A percentile compares a stretch with the other conserved stretches of the same genome.
Conservation (phyloP, 2,329 filamentous ascomycete species). For the Neocatenulostroma microsporum region DNA sequence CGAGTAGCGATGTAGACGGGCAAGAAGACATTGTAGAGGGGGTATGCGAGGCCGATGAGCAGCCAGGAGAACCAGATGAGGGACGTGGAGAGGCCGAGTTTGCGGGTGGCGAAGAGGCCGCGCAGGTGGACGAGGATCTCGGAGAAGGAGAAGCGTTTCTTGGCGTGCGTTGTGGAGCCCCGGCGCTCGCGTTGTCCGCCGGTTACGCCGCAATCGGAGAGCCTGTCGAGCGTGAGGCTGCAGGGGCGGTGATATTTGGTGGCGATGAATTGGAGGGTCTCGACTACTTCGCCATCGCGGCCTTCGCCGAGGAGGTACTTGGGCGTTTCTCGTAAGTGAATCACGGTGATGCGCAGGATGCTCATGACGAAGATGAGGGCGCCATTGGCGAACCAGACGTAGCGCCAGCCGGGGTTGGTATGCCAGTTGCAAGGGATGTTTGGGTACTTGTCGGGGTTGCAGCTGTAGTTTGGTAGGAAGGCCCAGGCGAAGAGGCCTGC, state of each 20-base stretch:
- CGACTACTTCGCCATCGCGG: conserved; percentile 45
- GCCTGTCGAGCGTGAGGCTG: conserved; percentile 43
- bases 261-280: conserved; percentile 44
- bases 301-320: conserved; percentile 51
- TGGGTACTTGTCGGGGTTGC: conserved; percentile 31
- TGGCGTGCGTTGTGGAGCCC: conserved; percentile 20
- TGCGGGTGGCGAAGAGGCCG: conserved; percentile 57
- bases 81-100: conserved; percentile 53
- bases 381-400: conserved; percentile 48
- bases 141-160: conserved; percentile 29
- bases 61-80: conserved; percentile 62
- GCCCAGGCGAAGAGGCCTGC: conserved; percentile 50
- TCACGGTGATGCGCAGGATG: conserved; percentile 46
- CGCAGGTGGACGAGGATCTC: conserved; percentile 49
- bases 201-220: conserved; percentile 40
- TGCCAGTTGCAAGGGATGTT: conserved; percentile 41
- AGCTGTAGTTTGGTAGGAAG: conserved; percentile 46
- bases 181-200: conserved; percentile 10
- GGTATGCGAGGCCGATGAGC: conserved; percentile 56
- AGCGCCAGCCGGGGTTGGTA: conserved; percentile 53
- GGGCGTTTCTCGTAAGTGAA: conserved; percentile 49
- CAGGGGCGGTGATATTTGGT: conserved; percentile 47
- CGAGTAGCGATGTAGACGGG: conserved; percentile 55
- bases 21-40: conserved; percentile 67
- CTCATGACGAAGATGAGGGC: conserved; percentile 48